Percentiles rank a stretch among this genome's conserved stretches.
phyloP scores from a whole-genome alignment of 2,329 filamentous ascomycete species.

The Trichoderma polysporum region DNA sequence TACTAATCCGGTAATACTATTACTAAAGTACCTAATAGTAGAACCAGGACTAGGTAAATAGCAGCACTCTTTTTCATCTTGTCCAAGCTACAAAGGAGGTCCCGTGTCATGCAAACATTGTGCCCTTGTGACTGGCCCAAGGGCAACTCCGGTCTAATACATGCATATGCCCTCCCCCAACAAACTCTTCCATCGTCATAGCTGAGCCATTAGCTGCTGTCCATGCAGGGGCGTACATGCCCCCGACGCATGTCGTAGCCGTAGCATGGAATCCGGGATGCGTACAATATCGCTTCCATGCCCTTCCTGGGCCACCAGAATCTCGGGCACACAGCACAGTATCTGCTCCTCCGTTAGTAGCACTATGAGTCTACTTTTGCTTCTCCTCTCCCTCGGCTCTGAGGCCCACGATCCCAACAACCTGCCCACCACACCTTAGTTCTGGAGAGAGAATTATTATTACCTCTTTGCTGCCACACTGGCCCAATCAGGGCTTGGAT shows the following conservation, averaged over 20 bases:
- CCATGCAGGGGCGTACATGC: conserved; percentile 1
- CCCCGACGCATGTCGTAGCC: not conserved
- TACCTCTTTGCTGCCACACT: conserved; percentile 1
- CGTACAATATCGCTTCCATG: conserved; percentile 2
- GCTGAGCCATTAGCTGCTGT: conserved; percentile 11
- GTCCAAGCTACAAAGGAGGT: conserved; percentile 16
- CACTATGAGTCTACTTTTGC: not conserved
- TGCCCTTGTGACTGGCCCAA: conserved; percentile 17
- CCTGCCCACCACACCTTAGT: not conserved
- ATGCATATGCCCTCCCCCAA: conserved; percentile 1
- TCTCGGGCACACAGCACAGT: not conserved
- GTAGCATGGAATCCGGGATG: not conserved
- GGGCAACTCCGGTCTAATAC: not conserved
- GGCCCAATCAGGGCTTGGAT: conserved; percentile 15
- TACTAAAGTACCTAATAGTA: too few species aligned
- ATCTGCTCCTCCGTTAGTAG: not conserved
- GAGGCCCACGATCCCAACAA: not conserved
- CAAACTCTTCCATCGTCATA: not conserved
- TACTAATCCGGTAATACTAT: too few species aligned
- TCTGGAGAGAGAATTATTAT: not conserved
- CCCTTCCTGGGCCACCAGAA: not conserved
- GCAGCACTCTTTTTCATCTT: too few species aligned
- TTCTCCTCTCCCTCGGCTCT: not conserved
- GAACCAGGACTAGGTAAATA: too few species aligned
- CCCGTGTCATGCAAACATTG: not conserved